Base-by-base conservation (phyloP, 2,329 filamentous ascomycete genomes). In the Talaromyces sp. region DNA sequence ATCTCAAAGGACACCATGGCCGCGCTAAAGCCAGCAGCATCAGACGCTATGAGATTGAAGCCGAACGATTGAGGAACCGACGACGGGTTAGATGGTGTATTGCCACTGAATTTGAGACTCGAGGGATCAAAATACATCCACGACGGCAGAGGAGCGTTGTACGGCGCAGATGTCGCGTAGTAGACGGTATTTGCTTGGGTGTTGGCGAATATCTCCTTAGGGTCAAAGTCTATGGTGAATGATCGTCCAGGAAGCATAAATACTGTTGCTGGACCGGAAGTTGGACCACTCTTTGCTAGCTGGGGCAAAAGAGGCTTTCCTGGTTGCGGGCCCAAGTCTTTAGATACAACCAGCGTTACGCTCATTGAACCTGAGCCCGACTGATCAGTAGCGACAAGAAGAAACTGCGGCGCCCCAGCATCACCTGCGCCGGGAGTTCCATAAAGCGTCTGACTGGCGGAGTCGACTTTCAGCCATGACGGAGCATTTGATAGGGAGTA, bases 141-240 rank as follows among this genome's bases (percentile, higher is more conserved):
- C 0, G 92, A 89, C 22, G 93, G 93, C 41, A 97, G 80, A 41
- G 93, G 92, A n/a, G 90, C 91, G 72, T 91, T 90, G 27, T 62
- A 66, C 72, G 94, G 86, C 5, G 82, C 83, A 3, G 91, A 90
- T 3, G 90, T 87, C 9, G 91, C 91, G 73, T 95, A 94, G 75
- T 93, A 96, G 65, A 80, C 79, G 27, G 87, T 86, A 60, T 88
- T 82, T 17, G 78, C 77, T 3, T 82, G 79, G 0, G 79, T 77
- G 49, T 84, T 78, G n/a, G 80, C 80, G 74, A 96, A 96, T 0
- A 89, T 91, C 19, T 86, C 78, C 17, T 83, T 77, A 10, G 56
- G 39, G 35, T 90, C 89, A 71, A 96, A 90, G 35, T 85, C 82
- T 72, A 93, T 92, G 10, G 82, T 85, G 76, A 92, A 95, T 6